A percentile compares a stretch with the other conserved stretches of the same genome.
These are phyloP conservation scores for Hypocrella siamensis DNA, from an alignment of 2,329 filamentous ascomycete species.

Conservation along the genomic window DNA sequence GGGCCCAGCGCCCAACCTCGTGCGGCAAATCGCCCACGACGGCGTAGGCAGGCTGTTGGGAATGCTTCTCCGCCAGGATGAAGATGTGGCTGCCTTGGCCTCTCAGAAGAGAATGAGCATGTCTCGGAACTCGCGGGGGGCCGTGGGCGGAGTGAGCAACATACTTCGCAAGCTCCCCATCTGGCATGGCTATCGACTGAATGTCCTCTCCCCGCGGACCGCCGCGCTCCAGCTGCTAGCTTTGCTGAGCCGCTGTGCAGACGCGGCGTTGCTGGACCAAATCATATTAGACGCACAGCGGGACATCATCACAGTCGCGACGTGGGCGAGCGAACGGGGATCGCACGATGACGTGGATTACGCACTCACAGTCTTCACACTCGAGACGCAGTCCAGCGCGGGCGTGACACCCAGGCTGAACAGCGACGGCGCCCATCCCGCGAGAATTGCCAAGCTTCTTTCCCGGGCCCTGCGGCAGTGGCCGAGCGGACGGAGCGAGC, in stretches of 20 bases:
- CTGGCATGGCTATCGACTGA: slow-evolving; percentile 41
- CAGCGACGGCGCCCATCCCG: slow-evolving; percentile 10
- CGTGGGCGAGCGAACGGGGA: slow-evolving; percentile 6
- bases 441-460: slow-evolving; percentile 15
- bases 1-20: slow-evolving; percentile 42
- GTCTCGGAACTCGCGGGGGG: slow-evolving; percentile 45
- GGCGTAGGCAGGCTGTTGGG: slow-evolving; percentile 38
- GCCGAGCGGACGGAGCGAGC: slow-evolving; percentile 11
- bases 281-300: slow-evolving; percentile 14
- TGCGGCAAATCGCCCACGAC: slow-evolving; percentile 39
- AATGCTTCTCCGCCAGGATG: slow-evolving; percentile 33
- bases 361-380: slow-evolving; percentile 24
- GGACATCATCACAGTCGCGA: slow-evolving; percentile 11
- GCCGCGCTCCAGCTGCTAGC: slow-evolving; percentile 50
- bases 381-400: slow-evolving; percentile 18
- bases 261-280: slow-evolving; percentile 12
- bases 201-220: slow-evolving; percentile 42
- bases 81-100: slow-evolving; percentile 44
- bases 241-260: slow-evolving; percentile 13
- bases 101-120: slow-evolving; percentile 53
- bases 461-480: slow-evolving; percentile 13
- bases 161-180: slow-evolving; percentile 35
- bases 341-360: slow-evolving; percentile 19
- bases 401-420: slow-evolving; percentile 8
- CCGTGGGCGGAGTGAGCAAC: slow-evolving; percentile 37